These are phyloP conservation scores for Aspergillus phoenicis DNA, from an alignment of 2,329 filamentous ascomycete genomes.

Conservation along the genomic window DNA sequence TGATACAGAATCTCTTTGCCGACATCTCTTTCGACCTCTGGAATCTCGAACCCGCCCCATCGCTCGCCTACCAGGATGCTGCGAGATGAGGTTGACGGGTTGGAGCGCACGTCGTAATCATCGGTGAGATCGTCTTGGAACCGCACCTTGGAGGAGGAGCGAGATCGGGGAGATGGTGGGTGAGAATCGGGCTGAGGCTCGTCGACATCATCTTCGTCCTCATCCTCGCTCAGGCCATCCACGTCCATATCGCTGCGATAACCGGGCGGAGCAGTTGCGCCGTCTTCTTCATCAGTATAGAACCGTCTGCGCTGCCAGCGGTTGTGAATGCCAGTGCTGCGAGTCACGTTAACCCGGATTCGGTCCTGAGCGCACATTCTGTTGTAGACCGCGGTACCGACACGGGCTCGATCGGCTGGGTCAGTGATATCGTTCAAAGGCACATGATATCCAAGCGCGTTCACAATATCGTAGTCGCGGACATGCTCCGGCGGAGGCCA, in stretches of 20 bases:
- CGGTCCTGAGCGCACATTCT: slow-evolving; percentile 45
- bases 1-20: slow-evolving; percentile 90
- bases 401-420: slow-evolving; percentile 43
- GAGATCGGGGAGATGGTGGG: slow-evolving; percentile 58
- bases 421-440: slow-evolving; percentile 47
- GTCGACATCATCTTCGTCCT: slow-evolving; percentile 59
- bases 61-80: slow-evolving; percentile 67
- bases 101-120: slow-evolving; percentile 71
- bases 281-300: slow-evolving; percentile 84
- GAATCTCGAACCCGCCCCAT: slow-evolving; percentile 77
- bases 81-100: slow-evolving; percentile 71
- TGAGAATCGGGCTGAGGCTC: slow-evolving; percentile 36
- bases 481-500: slow-evolving; percentile 46
- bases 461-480: slow-evolving; percentile 44
- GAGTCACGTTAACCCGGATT: slow-evolving; percentile 39
- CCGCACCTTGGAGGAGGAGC: slow-evolving; percentile 77
- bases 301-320: slow-evolving; percentile 78
- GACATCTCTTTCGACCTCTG: slow-evolving; percentile 77
- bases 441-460: slow-evolving; percentile 46
- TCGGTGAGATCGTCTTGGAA: slow-evolving; percentile 70
- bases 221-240: slow-evolving; percentile 39
- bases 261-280: slow-evolving; percentile 63
- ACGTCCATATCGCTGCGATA: slow-evolving; percentile 53
- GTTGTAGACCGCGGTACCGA: slow-evolving; percentile 41
- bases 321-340: slow-evolving; percentile 59